Evolutionary conservation across 306 rosid genomes (phyloP).

Genomic region (Fagus crenata): DNA sequence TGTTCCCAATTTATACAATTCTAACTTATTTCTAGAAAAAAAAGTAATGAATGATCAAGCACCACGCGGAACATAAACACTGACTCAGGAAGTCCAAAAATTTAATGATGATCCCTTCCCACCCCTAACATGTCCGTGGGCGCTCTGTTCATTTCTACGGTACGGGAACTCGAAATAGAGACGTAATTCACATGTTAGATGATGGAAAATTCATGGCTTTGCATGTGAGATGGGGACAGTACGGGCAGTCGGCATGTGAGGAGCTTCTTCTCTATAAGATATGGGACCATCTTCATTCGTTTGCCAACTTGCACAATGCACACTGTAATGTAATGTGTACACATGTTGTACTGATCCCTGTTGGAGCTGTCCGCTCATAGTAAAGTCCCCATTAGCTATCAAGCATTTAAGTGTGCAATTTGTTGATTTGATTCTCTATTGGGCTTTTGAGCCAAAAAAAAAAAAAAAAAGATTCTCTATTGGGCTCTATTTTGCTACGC

Average conservation of each 20-base stretch:
- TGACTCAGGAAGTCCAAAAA: neutral
- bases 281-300: constrained; percentile 17
- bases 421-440: too few relatives aligned
- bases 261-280: neutral
- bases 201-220: neutral
- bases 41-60: neutral
- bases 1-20: neutral
- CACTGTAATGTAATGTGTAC: neutral
- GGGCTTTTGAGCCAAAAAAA: too few relatives aligned
- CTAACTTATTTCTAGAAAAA: too few relatives aligned
- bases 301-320: constrained; percentile 11
- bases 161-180: neutral
- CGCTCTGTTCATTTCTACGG: neutral
- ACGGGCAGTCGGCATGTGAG: constrained; percentile 25
- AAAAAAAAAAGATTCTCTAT: too few relatives aligned
- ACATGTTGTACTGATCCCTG: neutral
- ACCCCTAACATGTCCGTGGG: neutral
- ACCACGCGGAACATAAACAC: neutral
- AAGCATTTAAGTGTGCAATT: too few relatives aligned
- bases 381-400: too few relatives aligned
- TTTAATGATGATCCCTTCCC: constrained; percentile 1
- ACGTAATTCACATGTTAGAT: constrained; percentile 7
- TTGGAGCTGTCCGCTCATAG: too few relatives aligned
- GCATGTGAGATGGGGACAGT: constrained; percentile 37
- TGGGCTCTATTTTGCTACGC: too few relatives aligned